These are phyloP conservation scores for Mycena kentingensis DNA, from an alignment of 768 basidiomycete genomes.

Conservation along the genomic window DNA sequence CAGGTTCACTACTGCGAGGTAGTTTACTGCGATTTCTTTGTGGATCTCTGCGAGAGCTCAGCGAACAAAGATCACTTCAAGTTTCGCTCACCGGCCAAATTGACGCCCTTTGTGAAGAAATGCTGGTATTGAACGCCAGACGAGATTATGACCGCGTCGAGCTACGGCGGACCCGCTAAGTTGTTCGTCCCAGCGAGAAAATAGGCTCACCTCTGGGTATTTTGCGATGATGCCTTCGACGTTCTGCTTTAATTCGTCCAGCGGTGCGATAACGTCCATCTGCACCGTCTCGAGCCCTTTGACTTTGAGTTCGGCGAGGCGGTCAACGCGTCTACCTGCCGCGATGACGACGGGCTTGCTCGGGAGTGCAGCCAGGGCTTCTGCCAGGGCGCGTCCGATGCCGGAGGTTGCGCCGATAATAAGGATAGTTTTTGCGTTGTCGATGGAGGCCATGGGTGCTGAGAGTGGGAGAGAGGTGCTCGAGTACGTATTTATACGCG, in stretches of 20 bases:
- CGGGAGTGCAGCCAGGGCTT: constrained; percentile 48
- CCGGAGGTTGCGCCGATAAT: constrained; percentile 61
- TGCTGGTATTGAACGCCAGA: constrained; percentile 56
- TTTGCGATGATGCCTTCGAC: constrained; percentile 42
- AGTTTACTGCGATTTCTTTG: constrained; percentile 57
- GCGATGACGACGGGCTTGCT: constrained; percentile 42
- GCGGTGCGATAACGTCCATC: constrained; percentile 46
- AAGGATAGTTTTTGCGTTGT: constrained; percentile 51
- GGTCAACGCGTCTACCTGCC: constrained; percentile 44
- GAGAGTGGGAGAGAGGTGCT: no score
- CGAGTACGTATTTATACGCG: no score
- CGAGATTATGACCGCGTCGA: constrained; percentile 56
- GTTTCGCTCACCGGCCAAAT: constrained; percentile 48
- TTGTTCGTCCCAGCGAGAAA: not conserved
- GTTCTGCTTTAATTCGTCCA: constrained; percentile 40
- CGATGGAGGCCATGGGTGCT: constrained; percentile 38
- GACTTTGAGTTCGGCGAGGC: constrained; percentile 49
- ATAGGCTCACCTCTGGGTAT: constrained; percentile 48
- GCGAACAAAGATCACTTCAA: not conserved
- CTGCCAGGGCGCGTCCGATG: constrained; percentile 58
- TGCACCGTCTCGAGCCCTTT: constrained; percentile 42
- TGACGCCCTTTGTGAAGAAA: constrained; percentile 45
- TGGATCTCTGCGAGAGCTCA: constrained; percentile 36
- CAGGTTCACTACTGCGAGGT: constrained; percentile 49
- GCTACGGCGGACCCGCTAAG: constrained; percentile 35